phyloP scores from a whole-genome alignment of 208 protist species.

The Phytomonas francai region DNA sequence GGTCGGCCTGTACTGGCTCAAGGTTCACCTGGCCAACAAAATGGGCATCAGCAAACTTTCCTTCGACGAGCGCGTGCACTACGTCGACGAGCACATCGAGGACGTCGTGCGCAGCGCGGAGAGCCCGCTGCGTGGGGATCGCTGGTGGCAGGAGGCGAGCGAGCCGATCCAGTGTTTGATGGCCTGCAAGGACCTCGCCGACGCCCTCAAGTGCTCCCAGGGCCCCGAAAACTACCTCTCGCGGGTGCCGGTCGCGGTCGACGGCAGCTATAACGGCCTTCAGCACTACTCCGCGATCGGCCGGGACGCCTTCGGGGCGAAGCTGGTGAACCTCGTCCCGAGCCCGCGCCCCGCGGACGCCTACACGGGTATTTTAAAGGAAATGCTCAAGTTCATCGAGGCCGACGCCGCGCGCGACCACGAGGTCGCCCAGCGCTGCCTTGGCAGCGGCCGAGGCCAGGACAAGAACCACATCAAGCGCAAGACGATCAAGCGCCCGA shows the following conservation, averaged over 20 bases:
- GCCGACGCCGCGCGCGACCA: slow-evolving; percentile 76
- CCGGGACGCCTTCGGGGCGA: slow-evolving; percentile 92
- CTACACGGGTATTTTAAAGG: slow-evolving; percentile 93
- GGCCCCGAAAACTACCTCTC: slow-evolving; percentile 86
- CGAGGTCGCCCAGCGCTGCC: slow-evolving; percentile 75
- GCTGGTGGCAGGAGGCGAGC: slow-evolving; percentile 93
- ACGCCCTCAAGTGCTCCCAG: slow-evolving; percentile 86
- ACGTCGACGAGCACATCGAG: slow-evolving; percentile 90
- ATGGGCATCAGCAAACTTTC: slow-evolving; percentile 95
- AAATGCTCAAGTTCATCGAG: slow-evolving; percentile 86
- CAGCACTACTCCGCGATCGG: slow-evolving; percentile 99
- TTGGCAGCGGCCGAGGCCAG: slow-evolving; percentile 73
- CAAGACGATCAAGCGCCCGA: slow-evolving; percentile 98
- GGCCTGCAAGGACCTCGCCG: slow-evolving; percentile 91
- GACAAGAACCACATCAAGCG: slow-evolving; percentile 91
- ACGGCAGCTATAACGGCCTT: slow-evolving; percentile 97
- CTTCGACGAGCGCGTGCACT: slow-evolving; percentile 93
- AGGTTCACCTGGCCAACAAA: slow-evolving; percentile 97
- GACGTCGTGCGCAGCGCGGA: slow-evolving; percentile 85
- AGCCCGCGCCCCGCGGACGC: slow-evolving; percentile 92
- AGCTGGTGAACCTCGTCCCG: slow-evolving; percentile 94
- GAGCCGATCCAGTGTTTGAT: slow-evolving; percentile 95
- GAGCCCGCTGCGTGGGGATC: slow-evolving; percentile 64
- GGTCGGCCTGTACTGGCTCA: slow-evolving; percentile 94
- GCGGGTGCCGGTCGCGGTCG: slow-evolving; percentile 94